Evolutionary conservation across 2,329 filamentous ascomycete genomes (phyloP), one percentile per base, ranked within the genome.

Genomic region (Hymenoscyphus fraxineus): DNA sequence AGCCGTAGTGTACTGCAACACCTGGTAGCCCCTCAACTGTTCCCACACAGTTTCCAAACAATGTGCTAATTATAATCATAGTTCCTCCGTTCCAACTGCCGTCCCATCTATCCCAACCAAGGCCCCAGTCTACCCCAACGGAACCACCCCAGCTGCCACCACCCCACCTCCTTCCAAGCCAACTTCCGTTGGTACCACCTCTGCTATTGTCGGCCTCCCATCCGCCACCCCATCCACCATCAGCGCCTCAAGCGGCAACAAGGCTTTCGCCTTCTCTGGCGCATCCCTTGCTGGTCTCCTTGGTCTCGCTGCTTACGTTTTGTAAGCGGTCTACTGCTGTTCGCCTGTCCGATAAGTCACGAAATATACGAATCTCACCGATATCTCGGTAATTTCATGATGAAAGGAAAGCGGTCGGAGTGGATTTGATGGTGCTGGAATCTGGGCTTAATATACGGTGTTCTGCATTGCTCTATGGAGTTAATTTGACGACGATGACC

Each of bases 201-300:
- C 67, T 71, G 72, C 67, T 38, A 60, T 64, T 38, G 61, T 64
- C 27, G 62, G 57, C 55, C 60, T 73, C 64, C 64, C 76, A 60
- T 66, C 73, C 68, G 63, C 69, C 63, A 68, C 73, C 61, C 70
- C 78, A 69, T 70, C 74, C 68, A 62, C 77, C 62, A 76, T 82
- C 70, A 78, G 81, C 71, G 82, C 84, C 63, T 83, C 81, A 68
- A 83, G 81, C 78, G 85, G 84, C 68, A 82, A 79, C 80, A 85
- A 83, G 80, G 77, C 77, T 69, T 81, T 81, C 70, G 82, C 79
- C 73, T 76, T 86, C 72, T 85, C 84, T 54, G 85, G 83, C 68
- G 85, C 82, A 66, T 83, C 80, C 70, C 82, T 88, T 71, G 85
- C 83, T 71, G 85, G 82, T 80, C 76, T 87, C 71, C 79, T 87